Conservation (phyloP, 1,284 basidiomycete species). For the Cryptococcus amylolentus region DNA sequence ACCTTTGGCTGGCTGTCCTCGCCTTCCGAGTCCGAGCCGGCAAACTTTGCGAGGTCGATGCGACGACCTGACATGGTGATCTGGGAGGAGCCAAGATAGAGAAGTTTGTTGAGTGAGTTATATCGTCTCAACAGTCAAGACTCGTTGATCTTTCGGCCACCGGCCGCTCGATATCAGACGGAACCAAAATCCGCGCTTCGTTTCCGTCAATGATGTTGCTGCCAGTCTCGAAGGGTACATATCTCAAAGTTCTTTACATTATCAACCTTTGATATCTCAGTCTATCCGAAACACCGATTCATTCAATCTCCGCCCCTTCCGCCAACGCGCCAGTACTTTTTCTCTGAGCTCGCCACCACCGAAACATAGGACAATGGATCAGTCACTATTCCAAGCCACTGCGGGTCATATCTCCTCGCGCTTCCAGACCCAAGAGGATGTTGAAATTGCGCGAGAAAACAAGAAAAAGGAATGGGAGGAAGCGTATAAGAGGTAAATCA, state of each 20-base stretch:
- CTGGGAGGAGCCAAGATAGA: background rate
- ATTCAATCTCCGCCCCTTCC: background rate
- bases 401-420: constrained; percentile 42
- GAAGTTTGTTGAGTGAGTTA: too few relatives aligned
- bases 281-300: background rate
- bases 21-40: constrained; percentile 45
- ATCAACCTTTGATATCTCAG: too few relatives aligned
- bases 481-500: constrained; percentile 74
- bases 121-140: too few relatives aligned
- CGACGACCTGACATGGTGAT: constrained; percentile 16
- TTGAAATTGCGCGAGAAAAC: constrained; percentile 70
- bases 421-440: constrained; percentile 65
- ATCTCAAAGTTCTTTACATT: too few relatives aligned
- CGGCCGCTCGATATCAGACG: too few relatives aligned
- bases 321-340: background rate
- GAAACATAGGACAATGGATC: background rate
- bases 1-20: constrained; percentile 35
- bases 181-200: too few relatives aligned
- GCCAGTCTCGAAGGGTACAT: too few relatives aligned
- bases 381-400: constrained; percentile 5
- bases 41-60: constrained; percentile 46
- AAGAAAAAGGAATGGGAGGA: constrained; percentile 87
- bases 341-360: background rate
- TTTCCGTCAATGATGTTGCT: background rate
- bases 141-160: too few relatives aligned